Evolutionary conservation across 257 asterid species (phyloP).

Genomic region (Solanum neorickii): DNA sequence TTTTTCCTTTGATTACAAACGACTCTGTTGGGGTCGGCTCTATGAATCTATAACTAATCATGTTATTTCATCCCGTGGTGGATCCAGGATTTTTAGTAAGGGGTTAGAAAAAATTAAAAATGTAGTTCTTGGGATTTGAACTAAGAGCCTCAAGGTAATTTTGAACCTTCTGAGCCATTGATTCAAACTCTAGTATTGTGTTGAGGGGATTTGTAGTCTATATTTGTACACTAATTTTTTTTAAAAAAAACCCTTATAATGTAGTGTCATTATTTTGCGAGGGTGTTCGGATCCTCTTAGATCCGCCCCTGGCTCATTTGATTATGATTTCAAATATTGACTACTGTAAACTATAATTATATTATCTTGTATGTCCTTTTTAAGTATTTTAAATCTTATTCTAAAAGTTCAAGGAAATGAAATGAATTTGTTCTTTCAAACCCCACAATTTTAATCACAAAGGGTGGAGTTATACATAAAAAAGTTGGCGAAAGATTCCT

Average conservation of each 20-base stretch:
- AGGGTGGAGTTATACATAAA: background rate
- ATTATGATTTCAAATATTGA: background rate
- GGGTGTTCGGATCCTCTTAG: background rate
- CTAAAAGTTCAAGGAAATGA: background rate
- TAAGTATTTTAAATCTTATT: background rate
- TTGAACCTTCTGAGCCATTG: background rate
- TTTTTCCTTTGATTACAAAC: background rate
- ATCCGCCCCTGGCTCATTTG: background rate
- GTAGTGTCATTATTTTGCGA: background rate
- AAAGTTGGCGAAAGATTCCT: background rate
- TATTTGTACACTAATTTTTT: background rate
- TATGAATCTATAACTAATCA: background rate
- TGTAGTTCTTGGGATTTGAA: background rate
- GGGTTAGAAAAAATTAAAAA: background rate
- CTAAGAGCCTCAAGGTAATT: background rate
- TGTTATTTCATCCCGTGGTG: background rate
- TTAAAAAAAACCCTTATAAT: background rate
- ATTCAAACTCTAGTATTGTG: background rate
- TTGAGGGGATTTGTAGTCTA: background rate
- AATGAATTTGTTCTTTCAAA: background rate
- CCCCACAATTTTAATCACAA: background rate
- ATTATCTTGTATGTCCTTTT: background rate
- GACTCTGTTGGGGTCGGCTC: background rate
- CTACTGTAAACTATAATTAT: background rate
- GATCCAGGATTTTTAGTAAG: background rate